Conservation (phyloP, 768 basidiomycete species). For the Hebeloma cylindrosporum region DNA sequence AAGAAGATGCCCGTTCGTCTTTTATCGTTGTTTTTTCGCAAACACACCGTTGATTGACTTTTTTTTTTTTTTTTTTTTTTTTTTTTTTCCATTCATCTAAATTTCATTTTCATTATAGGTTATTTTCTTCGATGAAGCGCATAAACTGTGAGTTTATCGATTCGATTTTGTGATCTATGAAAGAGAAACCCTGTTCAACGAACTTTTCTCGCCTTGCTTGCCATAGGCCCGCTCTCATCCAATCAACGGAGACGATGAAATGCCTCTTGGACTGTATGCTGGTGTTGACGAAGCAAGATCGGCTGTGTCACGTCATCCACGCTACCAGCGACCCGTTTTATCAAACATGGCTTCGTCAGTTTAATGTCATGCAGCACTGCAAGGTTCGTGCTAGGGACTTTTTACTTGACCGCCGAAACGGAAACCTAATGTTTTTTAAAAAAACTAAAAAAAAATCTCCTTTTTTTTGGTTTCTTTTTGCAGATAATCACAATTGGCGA, state of each 20-base stretch:
- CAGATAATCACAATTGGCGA: slow-evolving; percentile 81
- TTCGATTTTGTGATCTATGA: not conserved
- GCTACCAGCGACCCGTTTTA: slow-evolving; percentile 85
- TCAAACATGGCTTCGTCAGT: slow-evolving; percentile 77
- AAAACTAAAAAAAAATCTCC: no score
- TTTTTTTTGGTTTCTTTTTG: not conserved
- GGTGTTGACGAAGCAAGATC: slow-evolving; percentile 84
- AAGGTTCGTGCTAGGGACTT: no score
- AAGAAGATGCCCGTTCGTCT: slow-evolving; percentile 72
- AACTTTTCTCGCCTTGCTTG: not conserved
- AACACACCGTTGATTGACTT: not conserved
- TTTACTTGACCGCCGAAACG: no score
- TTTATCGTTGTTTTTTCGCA: not conserved
- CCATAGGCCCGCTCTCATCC: slow-evolving; percentile 73
- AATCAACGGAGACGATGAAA: slow-evolving; percentile 81
- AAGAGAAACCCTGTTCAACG: not conserved
- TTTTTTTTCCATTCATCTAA: no score
- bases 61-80: no score
- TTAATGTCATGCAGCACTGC: slow-evolving; percentile 82
- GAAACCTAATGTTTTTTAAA: no score
- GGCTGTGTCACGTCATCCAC: slow-evolving; percentile 81
- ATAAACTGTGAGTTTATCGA: slow-evolving; percentile 59
- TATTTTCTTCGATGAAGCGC: slow-evolving; percentile 84
- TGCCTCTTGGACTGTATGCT: slow-evolving; percentile 83
- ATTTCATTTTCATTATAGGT: slow-evolving; percentile 39